phyloP scores from a whole-genome alignment of 2,329 filamentous ascomycete species.

The Exophiala spinifera region DNA sequence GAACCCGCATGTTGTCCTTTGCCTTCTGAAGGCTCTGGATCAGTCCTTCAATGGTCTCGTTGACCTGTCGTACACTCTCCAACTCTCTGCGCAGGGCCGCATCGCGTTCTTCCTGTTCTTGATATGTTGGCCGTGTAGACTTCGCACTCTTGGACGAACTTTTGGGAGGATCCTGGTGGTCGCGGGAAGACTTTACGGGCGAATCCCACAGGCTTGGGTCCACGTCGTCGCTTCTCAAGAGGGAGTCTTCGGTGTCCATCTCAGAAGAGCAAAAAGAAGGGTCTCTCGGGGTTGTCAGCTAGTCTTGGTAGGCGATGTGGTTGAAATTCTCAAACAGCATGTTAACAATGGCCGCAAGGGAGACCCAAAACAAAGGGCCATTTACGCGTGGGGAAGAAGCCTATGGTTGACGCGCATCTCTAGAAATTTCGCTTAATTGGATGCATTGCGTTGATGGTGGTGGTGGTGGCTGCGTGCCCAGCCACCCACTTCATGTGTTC shows the following conservation, averaged over 20 bases:
- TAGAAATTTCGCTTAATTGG: too few species aligned
- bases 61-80: conserved; percentile 78
- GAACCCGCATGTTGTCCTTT: conserved; percentile 50
- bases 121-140: conserved; percentile 12
- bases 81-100: conserved; percentile 73
- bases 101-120: conserved; percentile 60
- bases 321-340: not conserved
- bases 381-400: conserved; percentile 1
- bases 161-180: not conserved
- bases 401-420: not conserved
- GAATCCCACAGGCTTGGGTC: conserved; percentile 19
- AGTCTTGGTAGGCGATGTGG: not conserved
- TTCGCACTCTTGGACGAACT: conserved; percentile 3
- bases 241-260: conserved; percentile 9
- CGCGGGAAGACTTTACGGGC: conserved; percentile 4
- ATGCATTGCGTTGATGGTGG: not conserved
- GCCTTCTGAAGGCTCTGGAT: conserved; percentile 46
- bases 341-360: not conserved
- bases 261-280: not conserved
- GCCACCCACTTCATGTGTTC: conserved; percentile 2
- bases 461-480: not conserved
- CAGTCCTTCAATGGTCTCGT: conserved; percentile 72
- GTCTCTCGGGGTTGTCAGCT: not conserved
- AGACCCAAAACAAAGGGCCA: conserved; percentile 1
- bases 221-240: not conserved